Conservation (phyloP, 2,329 filamentous ascomycete species). For the Microdochium trichocladiopsis region DNA sequence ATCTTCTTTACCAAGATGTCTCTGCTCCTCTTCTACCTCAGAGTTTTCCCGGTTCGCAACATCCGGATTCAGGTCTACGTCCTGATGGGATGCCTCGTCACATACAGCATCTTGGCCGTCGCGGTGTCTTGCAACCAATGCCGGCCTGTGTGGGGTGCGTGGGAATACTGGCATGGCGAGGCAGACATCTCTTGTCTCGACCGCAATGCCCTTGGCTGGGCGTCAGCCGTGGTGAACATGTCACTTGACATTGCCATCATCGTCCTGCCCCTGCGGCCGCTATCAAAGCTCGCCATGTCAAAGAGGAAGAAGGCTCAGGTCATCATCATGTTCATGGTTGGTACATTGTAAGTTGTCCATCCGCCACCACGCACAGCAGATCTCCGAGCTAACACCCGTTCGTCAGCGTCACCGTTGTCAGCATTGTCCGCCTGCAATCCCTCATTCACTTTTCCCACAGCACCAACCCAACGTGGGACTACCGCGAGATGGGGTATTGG, state of each 20-base stretch:
- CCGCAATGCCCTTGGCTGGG: slow-evolving; percentile 28
- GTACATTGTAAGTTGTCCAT: not conserved
- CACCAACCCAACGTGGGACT: slow-evolving; percentile 21
- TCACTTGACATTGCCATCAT: slow-evolving; percentile 32
- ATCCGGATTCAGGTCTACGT: not conserved
- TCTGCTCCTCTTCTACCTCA: not conserved
- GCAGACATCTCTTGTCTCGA: slow-evolving; percentile 11
- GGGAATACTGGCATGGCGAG: slow-evolving; percentile 27
- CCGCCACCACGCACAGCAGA: no score
- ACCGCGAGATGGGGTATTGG: slow-evolving; percentile 19
- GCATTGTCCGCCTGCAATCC: slow-evolving; percentile 19
- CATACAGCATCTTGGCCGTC: slow-evolving; percentile 6
- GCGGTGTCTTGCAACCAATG: slow-evolving; percentile 21
- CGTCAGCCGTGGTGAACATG: slow-evolving; percentile 31
- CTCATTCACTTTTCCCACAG: slow-evolving; percentile 20
- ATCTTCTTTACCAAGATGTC: not conserved
- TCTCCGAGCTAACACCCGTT: no score
- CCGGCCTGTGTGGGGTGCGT: slow-evolving; percentile 24
- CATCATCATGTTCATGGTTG: slow-evolving; percentile 17
- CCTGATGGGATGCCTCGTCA: not conserved
- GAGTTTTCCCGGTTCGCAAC: not conserved
- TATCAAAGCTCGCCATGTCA: slow-evolving; percentile 29
- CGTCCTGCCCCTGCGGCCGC: slow-evolving; percentile 32
- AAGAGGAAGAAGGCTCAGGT: slow-evolving; percentile 40
- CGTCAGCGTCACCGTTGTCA: slow-evolving; percentile 24